Evolutionary conservation across 805 yeast species (phyloP).

Genomic region (Blastobotrys peoriensis): DNA sequence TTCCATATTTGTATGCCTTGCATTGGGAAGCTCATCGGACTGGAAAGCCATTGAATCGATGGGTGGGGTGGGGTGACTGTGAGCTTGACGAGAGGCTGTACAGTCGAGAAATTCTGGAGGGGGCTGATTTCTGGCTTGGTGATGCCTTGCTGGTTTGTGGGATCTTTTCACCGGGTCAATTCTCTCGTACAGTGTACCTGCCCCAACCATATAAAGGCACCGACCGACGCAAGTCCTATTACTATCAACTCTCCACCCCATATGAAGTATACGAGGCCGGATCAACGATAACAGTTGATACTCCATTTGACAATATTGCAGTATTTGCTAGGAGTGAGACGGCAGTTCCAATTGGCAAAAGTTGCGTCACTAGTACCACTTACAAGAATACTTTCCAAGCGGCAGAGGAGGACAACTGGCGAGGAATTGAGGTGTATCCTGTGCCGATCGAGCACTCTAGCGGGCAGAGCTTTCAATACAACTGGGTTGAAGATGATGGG

Average conservation of each 20-base stretch:
- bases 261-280: conserved; percentile 6
- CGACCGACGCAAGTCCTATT: background rate
- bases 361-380: conserved; percentile 4
- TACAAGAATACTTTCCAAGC: background rate
- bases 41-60: background rate
- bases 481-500: conserved; percentile 10
- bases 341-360: conserved; percentile 9
- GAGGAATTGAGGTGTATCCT: conserved; percentile 10
- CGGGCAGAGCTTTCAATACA: conserved; percentile 3
- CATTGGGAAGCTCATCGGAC: conserved; percentile 8
- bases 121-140: conserved; percentile 9
- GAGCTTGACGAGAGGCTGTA: conserved; percentile 3
- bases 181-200: background rate
- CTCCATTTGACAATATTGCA: conserved; percentile 6
- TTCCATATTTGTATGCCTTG: conserved; percentile 8
- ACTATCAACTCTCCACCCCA: background rate
- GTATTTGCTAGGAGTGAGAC: conserved; percentile 8
- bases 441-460: conserved; percentile 4
- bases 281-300: background rate
- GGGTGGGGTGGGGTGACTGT: conserved; percentile 2
- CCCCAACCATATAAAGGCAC: conserved; percentile 2
- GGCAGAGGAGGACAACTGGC: conserved; percentile 1
- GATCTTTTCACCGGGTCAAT: conserved; percentile 1
- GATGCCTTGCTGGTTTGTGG: conserved; percentile 7
- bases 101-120: conserved; percentile 2